Evolutionary conservation across 2,329 filamentous ascomycete genomes (phyloP).

Genomic region (Colletotrichum zoysiae): DNA sequence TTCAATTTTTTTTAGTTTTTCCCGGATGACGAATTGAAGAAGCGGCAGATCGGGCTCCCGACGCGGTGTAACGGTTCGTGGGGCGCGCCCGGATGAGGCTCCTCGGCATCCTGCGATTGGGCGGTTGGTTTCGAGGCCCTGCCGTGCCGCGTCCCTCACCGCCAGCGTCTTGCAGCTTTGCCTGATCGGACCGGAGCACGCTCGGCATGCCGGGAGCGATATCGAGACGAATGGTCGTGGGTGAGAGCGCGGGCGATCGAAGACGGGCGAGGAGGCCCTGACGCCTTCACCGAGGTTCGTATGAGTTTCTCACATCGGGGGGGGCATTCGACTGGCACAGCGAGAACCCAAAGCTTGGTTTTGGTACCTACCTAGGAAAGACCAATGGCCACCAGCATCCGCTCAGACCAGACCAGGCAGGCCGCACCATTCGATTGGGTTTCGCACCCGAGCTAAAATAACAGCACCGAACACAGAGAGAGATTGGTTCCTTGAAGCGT

Average conservation of each 20-base stretch:
- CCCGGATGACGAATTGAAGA: neutral
- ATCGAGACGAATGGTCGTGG: neutral
- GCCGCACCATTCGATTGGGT: slow-evolving; percentile 2
- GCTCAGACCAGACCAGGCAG: slow-evolving; percentile 19
- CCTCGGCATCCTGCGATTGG: slow-evolving; percentile 19
- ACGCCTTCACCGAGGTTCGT: neutral
- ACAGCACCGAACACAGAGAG: neutral
- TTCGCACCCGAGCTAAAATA: neutral
- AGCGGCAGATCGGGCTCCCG: slow-evolving; percentile 5
- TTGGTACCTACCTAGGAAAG: neutral
- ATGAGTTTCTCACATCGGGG: neutral
- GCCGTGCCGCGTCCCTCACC: slow-evolving; percentile 12
- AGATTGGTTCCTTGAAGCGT: no score
- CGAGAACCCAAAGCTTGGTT: slow-evolving; percentile 22
- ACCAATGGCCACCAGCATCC: slow-evolving; percentile 2
- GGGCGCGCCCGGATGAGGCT: slow-evolving; percentile 16
- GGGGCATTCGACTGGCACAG: neutral
- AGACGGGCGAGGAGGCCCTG: neutral
- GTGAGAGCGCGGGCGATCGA: neutral
- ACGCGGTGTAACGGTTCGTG: slow-evolving; percentile 29
- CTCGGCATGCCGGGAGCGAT: neutral
- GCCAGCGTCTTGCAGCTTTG: slow-evolving; percentile 17
- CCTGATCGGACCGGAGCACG: neutral
- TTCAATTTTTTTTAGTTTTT: neutral
- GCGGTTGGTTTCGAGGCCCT: neutral